Evolutionary conservation across 2,329 filamentous ascomycete genomes (phyloP), one percentile per base, ranked within the genome.

Genomic region (Ascochyta pisi): DNA sequence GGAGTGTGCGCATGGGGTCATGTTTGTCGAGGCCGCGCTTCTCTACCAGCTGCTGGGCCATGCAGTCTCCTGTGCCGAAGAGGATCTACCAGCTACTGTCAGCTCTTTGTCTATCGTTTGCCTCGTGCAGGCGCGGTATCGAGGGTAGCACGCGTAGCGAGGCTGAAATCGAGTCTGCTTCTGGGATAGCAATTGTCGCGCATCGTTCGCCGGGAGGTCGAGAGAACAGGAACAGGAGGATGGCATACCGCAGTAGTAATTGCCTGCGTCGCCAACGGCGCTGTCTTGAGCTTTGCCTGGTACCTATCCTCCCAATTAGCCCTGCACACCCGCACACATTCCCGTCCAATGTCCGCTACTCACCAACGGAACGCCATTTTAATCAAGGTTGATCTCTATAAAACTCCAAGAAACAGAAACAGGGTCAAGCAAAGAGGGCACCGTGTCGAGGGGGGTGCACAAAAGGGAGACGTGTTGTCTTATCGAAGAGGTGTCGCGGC

Each of bases 41-140:
- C 79, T 98, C 94, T 57, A 99, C 90, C 33, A 86, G 82, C 79
- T 98, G 94, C 78, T 99, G 95, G 34, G 95, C 92, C 64, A 96
- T 88, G 58, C 89, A 83, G 79, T 99, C 95, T 69, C 95, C 95
- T 13, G 92, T 91, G 55, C 90, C 93, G 75, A 98, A 99, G 61
- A 99, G 88, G 57, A 98, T 76, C 85, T 87, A 62, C 23, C 3
- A 1, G 24, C 13, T 12, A n/a, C 6, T 35, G 49, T 54, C 51
- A 62, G 51, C 27, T 43, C n/a, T 22, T 31, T 8, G 5, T 13
- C 12, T 37, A 19, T 27, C 7, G 24, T 34, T 24, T 3, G 9
- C 37, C 12, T 27, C 29, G 10, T 13, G 10, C 10, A 12, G 29
- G 29, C 4, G 12, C 10, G 29, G 10, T 31, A 31, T 31, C 33